Evolutionary conservation across 257 asterid genomes (phyloP).

Genomic region (Mentha longifolia): DNA sequence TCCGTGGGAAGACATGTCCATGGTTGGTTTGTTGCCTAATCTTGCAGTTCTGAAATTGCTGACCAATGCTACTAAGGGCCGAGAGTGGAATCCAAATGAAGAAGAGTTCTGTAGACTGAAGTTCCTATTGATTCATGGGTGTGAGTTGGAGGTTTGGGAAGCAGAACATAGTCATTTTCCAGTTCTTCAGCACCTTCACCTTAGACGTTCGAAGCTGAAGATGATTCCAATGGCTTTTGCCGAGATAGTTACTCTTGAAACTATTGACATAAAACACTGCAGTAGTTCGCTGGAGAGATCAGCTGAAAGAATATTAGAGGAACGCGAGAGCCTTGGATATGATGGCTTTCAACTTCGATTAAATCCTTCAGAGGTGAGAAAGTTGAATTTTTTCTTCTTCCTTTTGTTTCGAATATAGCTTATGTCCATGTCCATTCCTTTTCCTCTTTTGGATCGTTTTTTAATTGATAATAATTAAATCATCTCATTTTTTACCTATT

Average conservation of each 20-base stretch:
- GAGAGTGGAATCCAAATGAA: slow-evolving; percentile 30
- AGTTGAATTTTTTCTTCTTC: neutral
- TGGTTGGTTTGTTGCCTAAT: slow-evolving; percentile 28
- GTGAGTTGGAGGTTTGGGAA: slow-evolving; percentile 16
- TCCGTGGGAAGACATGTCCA: slow-evolving; percentile 27
- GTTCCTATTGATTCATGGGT: neutral
- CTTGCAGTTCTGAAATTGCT: slow-evolving; percentile 30
- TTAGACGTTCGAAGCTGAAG: neutral
- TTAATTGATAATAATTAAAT: no score
- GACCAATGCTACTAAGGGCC: neutral
- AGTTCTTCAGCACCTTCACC: slow-evolving; percentile 18
- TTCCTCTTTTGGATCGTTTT: no score
- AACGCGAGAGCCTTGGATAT: slow-evolving; percentile 28
- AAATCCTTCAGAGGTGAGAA: slow-evolving; percentile 9
- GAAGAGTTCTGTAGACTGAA: slow-evolving; percentile 33
- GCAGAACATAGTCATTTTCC: slow-evolving; percentile 32
- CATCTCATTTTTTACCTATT: no score
- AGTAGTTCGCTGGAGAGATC: slow-evolving; percentile 1
- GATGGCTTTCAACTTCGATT: slow-evolving; percentile 26
- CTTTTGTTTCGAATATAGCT: neutral
- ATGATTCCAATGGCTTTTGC: slow-evolving; percentile 28
- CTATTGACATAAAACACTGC: neutral
- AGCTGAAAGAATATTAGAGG: slow-evolving; percentile 24
- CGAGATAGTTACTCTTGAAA: slow-evolving; percentile 21
- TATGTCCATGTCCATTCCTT: neutral